A percentile compares a stretch with the other conserved stretches of the same genome.
phyloP scores from a whole-genome alignment of 176 grass and related monocot genomes.

The Aegilops longissima region DNA sequence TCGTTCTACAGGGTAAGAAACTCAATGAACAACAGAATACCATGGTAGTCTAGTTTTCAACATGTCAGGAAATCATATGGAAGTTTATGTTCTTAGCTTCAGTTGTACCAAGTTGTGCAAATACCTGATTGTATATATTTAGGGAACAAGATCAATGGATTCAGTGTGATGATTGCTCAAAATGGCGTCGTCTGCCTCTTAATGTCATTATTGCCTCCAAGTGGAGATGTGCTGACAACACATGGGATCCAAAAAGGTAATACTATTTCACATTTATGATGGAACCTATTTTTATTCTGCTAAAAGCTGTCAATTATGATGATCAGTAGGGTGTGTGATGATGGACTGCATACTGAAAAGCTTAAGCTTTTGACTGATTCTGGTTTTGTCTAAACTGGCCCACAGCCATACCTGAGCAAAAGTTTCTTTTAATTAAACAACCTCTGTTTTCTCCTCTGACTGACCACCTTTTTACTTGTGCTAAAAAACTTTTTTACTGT shows the following conservation, averaged over 20 bases:
- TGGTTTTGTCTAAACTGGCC: background rate
- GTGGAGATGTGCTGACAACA: constrained; percentile 85
- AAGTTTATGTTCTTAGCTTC: background rate
- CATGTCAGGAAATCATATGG: background rate
- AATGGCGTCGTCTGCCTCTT: constrained; percentile 90
- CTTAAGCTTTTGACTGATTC: background rate
- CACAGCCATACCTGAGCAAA: background rate
- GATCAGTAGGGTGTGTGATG: background rate
- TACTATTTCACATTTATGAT: constrained; percentile 9
- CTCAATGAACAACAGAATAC: background rate
- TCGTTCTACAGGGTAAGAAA: constrained; percentile 76
- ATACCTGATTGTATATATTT: constrained; percentile 26
- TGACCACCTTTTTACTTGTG: background rate
- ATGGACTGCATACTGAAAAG: constrained; percentile 10
- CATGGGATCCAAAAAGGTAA: constrained; percentile 75
- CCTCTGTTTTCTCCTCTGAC: background rate
- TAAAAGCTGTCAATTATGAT: background rate
- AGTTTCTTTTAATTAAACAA: background rate
- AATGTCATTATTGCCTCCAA: constrained; percentile 83
- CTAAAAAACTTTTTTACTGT: background rate
- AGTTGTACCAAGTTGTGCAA: background rate
- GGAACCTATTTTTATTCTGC: background rate
- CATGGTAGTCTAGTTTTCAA: background rate
- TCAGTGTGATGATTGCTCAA: constrained; percentile 92
- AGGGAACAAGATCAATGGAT: constrained; percentile 99